Evolutionary conservation across 805 yeast genomes (phyloP).

Genomic region (Helenozyma baotianmanensis): DNA sequence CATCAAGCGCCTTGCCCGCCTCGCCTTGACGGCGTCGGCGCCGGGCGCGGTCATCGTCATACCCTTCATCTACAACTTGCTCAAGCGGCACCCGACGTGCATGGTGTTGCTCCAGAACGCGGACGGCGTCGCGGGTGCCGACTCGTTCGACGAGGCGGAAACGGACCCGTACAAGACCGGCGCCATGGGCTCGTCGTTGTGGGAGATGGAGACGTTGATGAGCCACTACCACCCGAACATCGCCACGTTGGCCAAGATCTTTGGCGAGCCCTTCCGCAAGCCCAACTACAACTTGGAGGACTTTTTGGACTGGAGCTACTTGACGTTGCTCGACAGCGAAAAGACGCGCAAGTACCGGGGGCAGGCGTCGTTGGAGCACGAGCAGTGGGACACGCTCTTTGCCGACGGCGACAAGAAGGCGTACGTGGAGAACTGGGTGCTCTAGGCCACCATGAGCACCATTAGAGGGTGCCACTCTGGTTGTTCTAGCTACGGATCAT

Average conservation of each 20-base stretch:
- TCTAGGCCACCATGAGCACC: constrained; percentile 5
- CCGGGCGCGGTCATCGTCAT: constrained; percentile 81
- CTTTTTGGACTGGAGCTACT: constrained; percentile 87
- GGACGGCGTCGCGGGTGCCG: constrained; percentile 29
- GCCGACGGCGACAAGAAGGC: constrained; percentile 14
- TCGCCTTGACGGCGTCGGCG: constrained; percentile 76
- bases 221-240: constrained; percentile 93
- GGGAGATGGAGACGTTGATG: constrained; percentile 84
- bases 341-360: constrained; percentile 59
- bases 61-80: constrained; percentile 86
- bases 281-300: constrained; percentile 87
- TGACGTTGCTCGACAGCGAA: constrained; percentile 60
- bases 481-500: no score
- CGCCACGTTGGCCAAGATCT: constrained; percentile 84
- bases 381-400: constrained; percentile 42
- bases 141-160: constrained; percentile 65
- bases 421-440: constrained; percentile 14
- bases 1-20: constrained; percentile 73
- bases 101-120: constrained; percentile 77
- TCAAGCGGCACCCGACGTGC: constrained; percentile 91
- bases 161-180: constrained; percentile 71
- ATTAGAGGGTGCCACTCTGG: no score
- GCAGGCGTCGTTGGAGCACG: constrained; percentile 76
- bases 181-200: constrained; percentile 80
- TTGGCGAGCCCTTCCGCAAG: constrained; percentile 85